These are phyloP conservation scores for Juglanconis oblonga DNA, from an alignment of 2,329 filamentous ascomycete species.

Conservation along the genomic window DNA sequence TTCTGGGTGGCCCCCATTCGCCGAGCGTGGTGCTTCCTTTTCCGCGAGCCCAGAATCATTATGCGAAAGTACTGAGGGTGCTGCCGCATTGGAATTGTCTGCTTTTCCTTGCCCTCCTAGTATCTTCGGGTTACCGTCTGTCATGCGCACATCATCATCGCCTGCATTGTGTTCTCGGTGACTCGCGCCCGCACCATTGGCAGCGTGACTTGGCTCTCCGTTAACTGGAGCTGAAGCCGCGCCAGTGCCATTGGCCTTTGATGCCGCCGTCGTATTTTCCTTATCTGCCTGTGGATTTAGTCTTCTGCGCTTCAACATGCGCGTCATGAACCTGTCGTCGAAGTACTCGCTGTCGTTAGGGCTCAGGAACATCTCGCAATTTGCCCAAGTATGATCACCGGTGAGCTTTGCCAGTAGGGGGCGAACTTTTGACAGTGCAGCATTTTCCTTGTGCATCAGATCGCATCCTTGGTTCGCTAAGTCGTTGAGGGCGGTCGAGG, in stretches of 20 bases:
- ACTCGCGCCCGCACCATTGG: neutral
- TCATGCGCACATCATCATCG: conserved; percentile 24
- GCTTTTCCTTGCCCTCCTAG: neutral
- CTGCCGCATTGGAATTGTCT: neutral
- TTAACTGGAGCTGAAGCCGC: conserved; percentile 19
- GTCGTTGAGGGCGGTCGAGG: conserved; percentile 68
- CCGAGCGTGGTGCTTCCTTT: neutral
- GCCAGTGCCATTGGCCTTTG: conserved; percentile 12
- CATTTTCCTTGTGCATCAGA: conserved; percentile 73
- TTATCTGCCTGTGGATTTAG: conserved; percentile 1
- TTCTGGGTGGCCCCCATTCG: neutral
- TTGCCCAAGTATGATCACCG: conserved; percentile 70
- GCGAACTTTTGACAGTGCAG: conserved; percentile 70
- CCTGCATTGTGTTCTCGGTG: neutral
- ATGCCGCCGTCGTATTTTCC: conserved; percentile 9
- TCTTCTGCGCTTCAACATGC: conserved; percentile 26
- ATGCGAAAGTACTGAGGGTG: neutral
- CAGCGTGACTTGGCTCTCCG: neutral
- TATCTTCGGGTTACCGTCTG: conserved; percentile 17
- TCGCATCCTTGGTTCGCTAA: conserved; percentile 66
- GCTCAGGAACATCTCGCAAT: conserved; percentile 56
- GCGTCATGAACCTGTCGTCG: conserved; percentile 43
- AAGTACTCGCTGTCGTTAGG: conserved; percentile 56
- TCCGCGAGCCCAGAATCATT: neutral
- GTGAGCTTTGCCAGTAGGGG: conserved; percentile 69